Base-by-base conservation (phyloP, 345 rosid genomes). In the Reutealis trisperma region DNA sequence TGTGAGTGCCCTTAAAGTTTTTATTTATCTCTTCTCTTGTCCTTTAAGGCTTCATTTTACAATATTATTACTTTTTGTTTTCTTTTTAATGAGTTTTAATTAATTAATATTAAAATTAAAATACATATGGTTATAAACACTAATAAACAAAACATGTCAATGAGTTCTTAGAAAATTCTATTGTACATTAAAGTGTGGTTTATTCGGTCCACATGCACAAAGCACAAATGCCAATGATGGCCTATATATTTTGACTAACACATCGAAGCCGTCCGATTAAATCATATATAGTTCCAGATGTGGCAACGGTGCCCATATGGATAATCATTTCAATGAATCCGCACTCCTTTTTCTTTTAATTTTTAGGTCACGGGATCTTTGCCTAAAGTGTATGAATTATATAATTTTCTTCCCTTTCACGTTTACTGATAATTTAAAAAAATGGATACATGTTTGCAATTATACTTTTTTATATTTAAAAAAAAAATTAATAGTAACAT, bases 191-290 rank as follows among this genome's bases (percentile, higher is more conserved):
- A 69, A 45, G 79, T 32, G 47, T 18, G 4, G 2, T 37, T 12
- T 55, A 18, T 3, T 21, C 32, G 80, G 80, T 32, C 70, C 70
- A 71, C 42, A 51, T 60, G 75, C 70, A 51, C 11, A 0, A 59
- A 27, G 49, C 66, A 37, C 59, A 10, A 11, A 59, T 51, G 2
- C 34, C 52, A 2, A 67, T 13, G 66, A 25, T 44, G 45, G 67
- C 63, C 67, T 45, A 15, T 19, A 8, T 62, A 19, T 55, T 68
- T 76, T 68, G 74, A 76, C 67, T 21, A 21, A 21, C 27, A 10
- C 67, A 60, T 59, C 30, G 1, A 2, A 59, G 60, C 68, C 74
- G 69, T 76, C 60, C 47, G 67, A 68, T 60, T 47, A 18, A 57
- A 8, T 3, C 5, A 2, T 55, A 14, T 1, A 21, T 18, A 1